These are phyloP conservation scores for Wickerhamomyces sp. DNA, from an alignment of 1,139 yeast genomes.

Conservation along the genomic window DNA sequence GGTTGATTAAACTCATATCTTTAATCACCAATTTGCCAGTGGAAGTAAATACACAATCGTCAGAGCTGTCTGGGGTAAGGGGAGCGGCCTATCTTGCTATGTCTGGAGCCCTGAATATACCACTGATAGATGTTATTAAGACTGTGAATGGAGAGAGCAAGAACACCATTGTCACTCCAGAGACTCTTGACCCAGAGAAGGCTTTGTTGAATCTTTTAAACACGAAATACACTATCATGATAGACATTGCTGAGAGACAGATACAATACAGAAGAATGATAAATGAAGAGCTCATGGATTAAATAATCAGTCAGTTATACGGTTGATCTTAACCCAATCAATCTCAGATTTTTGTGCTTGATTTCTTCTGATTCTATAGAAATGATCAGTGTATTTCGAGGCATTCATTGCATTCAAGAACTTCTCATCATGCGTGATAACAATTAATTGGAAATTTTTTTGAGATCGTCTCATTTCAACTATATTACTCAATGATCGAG, in stretches of 20 bases:
- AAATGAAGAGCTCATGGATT: conserved; percentile 3
- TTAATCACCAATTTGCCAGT: conserved; percentile 26
- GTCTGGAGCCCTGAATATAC: conserved; percentile 9
- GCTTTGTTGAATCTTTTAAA: conserved; percentile 18
- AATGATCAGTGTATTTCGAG: conserved; percentile 81
- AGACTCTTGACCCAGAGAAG: conserved; percentile 2
- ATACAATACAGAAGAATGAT: conserved; percentile 25
- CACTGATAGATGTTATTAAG: conserved; percentile 10
- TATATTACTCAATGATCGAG: conserved; percentile 70
- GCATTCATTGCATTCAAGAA: conserved; percentile 85
- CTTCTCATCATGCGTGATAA: conserved; percentile 94
- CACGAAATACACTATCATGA: conserved; percentile 30
- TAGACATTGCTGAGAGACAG: conserved; percentile 38
- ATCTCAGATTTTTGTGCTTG: conserved; percentile 78
- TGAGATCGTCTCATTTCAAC: conserved; percentile 74
- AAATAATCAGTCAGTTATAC: conserved; percentile 26
- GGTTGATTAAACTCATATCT: conserved; percentile 35
- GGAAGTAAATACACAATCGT: conserved; percentile 19
- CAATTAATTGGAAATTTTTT: conserved; percentile 87
- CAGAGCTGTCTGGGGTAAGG: conserved; percentile 31
- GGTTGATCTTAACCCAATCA: conserved; percentile 41
- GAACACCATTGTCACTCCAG: background rate
- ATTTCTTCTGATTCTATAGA: conserved; percentile 76
- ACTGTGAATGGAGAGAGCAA: conserved; percentile 6
- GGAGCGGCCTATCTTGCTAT: conserved; percentile 35